Evolutionary conservation across 2,329 filamentous ascomycete genomes (phyloP), one percentile per base, ranked within the genome.

Genomic region (Phaeosphaeria sp.): DNA sequence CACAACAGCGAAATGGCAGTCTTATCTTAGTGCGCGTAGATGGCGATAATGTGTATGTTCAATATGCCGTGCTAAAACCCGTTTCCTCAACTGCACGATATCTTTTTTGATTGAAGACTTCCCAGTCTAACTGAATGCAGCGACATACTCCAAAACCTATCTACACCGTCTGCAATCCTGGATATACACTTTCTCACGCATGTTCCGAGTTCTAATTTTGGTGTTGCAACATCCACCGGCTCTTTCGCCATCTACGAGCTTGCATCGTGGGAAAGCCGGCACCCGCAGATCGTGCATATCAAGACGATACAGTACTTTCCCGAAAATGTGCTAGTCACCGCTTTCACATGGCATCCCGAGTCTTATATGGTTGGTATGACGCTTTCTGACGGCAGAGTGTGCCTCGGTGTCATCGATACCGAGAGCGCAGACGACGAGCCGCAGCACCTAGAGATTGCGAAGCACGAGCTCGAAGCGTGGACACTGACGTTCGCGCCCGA

Each of bases 161-260:
- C 80, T 5, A 87, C 90, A 21, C 84, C 87, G 3, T 92, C 88
- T 52, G 93, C 92, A 6, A 84, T 97, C 25, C 84, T 97, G 52
- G 93, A 97, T 73, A 81, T 97, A 27, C 91, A 93, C 66, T 98
- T 97, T 75, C 87, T 89, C 59, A 56, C 56, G 15, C 59, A 63
- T 17, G 62, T 68, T 3, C 86, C 85, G 1, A 71, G 51, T 77
- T 50, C 82, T 27, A 78, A 90, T 3, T 83, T 96, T 52, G 92
- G 88, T 10, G 87, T 89, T 2, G 91, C 92, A 9, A 91, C 90
- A 1, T 97, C 92, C 60, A 91, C 90, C 0, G 91, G 90, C 0
- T 83, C 84, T 0, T 78, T 96, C 13, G 84, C 84, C 1, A 80
- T 94, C 50, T 92, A 89, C 75, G 80, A 74, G 62, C 78, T 89